A percentile compares a stretch with the other conserved stretches of the same genome.
Conservation (phyloP, 164 flowering plant genomes). For the Cinnamomum chago region DNA sequence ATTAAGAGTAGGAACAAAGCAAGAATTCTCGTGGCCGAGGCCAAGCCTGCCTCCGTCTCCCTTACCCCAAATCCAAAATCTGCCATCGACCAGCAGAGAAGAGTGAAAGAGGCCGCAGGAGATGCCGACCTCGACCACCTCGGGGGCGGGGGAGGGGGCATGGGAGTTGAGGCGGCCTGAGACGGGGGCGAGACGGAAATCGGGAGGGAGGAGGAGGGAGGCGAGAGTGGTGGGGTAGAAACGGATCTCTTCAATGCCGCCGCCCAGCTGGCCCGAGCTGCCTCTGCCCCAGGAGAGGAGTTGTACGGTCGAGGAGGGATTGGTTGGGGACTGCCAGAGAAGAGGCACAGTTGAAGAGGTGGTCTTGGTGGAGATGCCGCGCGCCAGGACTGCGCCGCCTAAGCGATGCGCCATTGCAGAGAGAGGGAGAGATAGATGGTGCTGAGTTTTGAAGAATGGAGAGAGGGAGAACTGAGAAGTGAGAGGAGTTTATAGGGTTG, state of each 20-base stretch:
- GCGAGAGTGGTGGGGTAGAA: conserved; percentile 67
- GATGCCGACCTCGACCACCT: conserved; percentile 43
- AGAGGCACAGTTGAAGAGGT: conserved; percentile 24
- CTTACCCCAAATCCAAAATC: conserved; percentile 91
- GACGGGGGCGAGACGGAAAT: conserved; percentile 42
- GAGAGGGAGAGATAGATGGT: neutral
- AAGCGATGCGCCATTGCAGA: conserved; percentile 1
- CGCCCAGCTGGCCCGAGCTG: conserved; percentile 87
- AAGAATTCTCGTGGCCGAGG: conserved; percentile 66
- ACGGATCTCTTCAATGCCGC: conserved; percentile 65
- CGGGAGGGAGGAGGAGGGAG: conserved; percentile 42
- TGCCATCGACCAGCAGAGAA: conserved; percentile 54
- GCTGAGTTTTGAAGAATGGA: neutral
- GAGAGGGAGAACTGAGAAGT: neutral
- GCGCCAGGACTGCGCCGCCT: conserved; percentile 9
- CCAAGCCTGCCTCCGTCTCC: conserved; percentile 95
- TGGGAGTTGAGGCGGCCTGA: conserved; percentile 41
- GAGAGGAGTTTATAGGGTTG: too few species aligned
- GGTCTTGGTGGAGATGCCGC: conserved; percentile 15
- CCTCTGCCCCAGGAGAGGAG: conserved; percentile 90
- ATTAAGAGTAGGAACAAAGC: conserved; percentile 58
- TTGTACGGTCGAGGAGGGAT: conserved; percentile 36
- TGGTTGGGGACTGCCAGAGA: conserved; percentile 22
- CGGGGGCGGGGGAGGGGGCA: neutral
- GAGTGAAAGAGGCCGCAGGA: conserved; percentile 93